Percentiles rank a stretch among this genome's conserved stretches.
These are phyloP conservation scores for Colletotrichum limetticola DNA, from an alignment of 2,329 filamentous ascomycete species.

Conservation along the genomic window DNA sequence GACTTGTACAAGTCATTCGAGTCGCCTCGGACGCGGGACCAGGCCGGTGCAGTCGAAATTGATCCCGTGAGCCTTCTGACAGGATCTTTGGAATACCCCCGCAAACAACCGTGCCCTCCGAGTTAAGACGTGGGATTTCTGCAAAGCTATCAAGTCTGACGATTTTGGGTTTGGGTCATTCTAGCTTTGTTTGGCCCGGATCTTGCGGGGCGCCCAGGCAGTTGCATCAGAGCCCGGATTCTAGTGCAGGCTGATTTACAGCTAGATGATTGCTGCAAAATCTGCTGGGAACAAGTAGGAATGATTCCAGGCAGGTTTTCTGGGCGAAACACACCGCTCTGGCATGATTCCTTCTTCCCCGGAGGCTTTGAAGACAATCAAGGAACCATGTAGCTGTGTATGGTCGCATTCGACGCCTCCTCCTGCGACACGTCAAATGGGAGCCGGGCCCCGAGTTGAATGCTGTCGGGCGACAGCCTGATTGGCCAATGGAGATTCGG, in stretches of 20 bases:
- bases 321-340: neutral
- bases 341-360: neutral
- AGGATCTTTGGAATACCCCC: slow-evolving; percentile 17
- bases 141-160: neutral
- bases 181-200: neutral
- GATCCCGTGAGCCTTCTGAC: slow-evolving; percentile 26
- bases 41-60: neutral
- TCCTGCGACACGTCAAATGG: slow-evolving; percentile 16
- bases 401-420: slow-evolving; percentile 17
- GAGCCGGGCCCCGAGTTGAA: neutral
- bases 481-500: slow-evolving; percentile 17
- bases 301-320: neutral
- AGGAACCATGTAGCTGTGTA: neutral
- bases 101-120: slow-evolving; percentile 34
- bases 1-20: neutral
- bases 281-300: neutral
- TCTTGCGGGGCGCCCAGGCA: slow-evolving; percentile 8
- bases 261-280: neutral
- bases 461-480: neutral
- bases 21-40: neutral
- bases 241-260: neutral
- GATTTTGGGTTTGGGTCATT: neutral
- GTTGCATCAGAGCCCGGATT: neutral
- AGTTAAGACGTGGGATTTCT: neutral
- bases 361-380: neutral